Percentiles rank a stretch among this genome's conserved stretches.
Conservation (phyloP, 768 basidiomycete genomes). For the Amanita polypyramis region DNA sequence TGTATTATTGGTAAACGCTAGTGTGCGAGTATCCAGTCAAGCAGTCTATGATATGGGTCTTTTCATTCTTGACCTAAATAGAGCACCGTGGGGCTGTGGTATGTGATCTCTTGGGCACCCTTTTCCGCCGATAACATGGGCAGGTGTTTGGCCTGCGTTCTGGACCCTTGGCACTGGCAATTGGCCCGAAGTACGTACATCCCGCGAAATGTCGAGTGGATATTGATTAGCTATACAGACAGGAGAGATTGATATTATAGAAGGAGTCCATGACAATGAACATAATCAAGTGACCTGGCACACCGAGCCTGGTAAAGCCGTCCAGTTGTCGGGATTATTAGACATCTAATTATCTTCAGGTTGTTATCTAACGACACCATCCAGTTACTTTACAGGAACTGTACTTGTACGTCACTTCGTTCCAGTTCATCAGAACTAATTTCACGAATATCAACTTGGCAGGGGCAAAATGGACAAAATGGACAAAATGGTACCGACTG, state of each 20-base stretch:
- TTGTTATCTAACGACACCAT: slow-evolving; percentile 4
- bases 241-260: slow-evolving; percentile 78
- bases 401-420: slow-evolving; percentile 1
- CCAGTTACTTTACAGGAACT: not conserved
- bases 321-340: not conserved
- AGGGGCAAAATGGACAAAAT: slow-evolving; percentile 37
- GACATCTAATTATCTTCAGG: not conserved
- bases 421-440: not conserved
- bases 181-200: slow-evolving; percentile 51
- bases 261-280: slow-evolving; percentile 76
- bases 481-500: slow-evolving; percentile 44
- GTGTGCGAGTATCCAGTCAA: slow-evolving; percentile 69
- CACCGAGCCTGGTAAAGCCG: slow-evolving; percentile 31
- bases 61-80: slow-evolving; percentile 75
- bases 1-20: slow-evolving; percentile 14
- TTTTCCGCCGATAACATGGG: slow-evolving; percentile 1
- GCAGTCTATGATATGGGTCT: slow-evolving; percentile 64
- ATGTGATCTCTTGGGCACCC: slow-evolving; percentile 15
- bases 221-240: slow-evolving; percentile 27
- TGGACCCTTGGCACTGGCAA: slow-evolving; percentile 53
- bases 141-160: slow-evolving; percentile 79
- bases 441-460: not conserved
- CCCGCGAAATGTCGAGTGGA: not conserved
- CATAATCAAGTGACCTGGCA: slow-evolving; percentile 84
- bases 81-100: slow-evolving; percentile 88